These are phyloP conservation scores for Orbilia ellipsospora DNA, from an alignment of 2,329 filamentous ascomycete genomes.

Conservation along the genomic window DNA sequence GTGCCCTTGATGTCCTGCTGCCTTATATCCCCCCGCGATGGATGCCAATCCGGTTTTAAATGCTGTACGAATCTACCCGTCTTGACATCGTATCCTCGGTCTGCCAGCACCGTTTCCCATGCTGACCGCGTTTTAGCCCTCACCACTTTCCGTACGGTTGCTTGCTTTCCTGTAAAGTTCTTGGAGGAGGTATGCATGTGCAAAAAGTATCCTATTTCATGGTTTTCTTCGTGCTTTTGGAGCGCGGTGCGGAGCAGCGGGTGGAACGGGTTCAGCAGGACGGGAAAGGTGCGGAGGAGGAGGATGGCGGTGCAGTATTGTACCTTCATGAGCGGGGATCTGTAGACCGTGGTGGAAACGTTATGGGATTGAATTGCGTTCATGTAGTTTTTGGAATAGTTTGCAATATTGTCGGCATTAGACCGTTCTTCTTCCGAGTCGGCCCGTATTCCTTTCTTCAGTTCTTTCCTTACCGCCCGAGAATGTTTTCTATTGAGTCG, in stretches of 20 bases:
- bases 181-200: conserved; percentile 54
- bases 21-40: conserved; percentile 16
- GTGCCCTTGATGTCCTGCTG: conserved; percentile 41
- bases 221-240: conserved; percentile 36
- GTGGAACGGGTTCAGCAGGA: conserved; percentile 52
- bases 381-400: conserved; percentile 12
- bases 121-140: conserved; percentile 42
- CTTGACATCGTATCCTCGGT: conserved; percentile 36
- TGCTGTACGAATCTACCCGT: conserved; percentile 37
- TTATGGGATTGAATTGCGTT: conserved; percentile 14
- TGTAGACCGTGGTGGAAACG: conserved; percentile 31
- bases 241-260: conserved; percentile 44
- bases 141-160: conserved; percentile 36
- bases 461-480: no score
- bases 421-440: no score
- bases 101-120: conserved; percentile 34
- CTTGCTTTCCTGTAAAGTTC: conserved; percentile 30
- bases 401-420: no score
- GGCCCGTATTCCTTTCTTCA: no score
- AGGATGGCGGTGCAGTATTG: conserved; percentile 48
- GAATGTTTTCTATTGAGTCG: no score
- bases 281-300: conserved; percentile 32
- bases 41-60: conserved; percentile 23
- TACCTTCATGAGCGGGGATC: conserved; percentile 22
- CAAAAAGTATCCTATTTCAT: conserved; percentile 46